A percentile compares a stretch with the other conserved stretches of the same genome.
phyloP scores from a whole-genome alignment of 768 basidiomycete species.

The Agaricus bisporus region DNA sequence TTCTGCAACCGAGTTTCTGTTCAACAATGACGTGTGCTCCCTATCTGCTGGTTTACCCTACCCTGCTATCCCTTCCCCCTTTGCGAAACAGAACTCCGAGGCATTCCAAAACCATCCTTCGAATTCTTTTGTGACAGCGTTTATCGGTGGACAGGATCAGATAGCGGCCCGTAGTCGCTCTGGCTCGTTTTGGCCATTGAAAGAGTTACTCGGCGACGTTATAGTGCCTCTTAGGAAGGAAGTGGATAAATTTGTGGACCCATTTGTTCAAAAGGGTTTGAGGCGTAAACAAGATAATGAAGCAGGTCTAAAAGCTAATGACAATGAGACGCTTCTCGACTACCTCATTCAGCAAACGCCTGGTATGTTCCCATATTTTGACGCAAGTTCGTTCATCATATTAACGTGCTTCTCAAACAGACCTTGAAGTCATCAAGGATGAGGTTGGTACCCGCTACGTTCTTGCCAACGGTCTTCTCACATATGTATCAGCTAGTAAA shows the following conservation, averaged over 20 bases:
- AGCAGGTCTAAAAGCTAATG: slow-evolving; percentile 16
- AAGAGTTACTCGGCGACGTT: slow-evolving; percentile 46
- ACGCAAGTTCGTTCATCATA: not conserved
- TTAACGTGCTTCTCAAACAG: slow-evolving; percentile 8
- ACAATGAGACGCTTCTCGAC: slow-evolving; percentile 39
- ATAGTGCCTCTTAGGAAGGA: slow-evolving; percentile 34
- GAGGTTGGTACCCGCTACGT: slow-evolving; percentile 12
- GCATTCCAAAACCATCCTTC: slow-evolving; percentile 14
- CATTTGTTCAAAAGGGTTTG: slow-evolving; percentile 42
- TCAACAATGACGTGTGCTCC: slow-evolving; percentile 45
- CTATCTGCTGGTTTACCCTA: slow-evolving; percentile 45
- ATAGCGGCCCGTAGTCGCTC: not conserved
- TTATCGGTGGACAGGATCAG: slow-evolving; percentile 34
- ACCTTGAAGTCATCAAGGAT: slow-evolving; percentile 35
- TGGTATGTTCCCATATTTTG: slow-evolving; percentile 23
- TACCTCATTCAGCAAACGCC: slow-evolving; percentile 47
- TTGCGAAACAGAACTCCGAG: slow-evolving; percentile 5
- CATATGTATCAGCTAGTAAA: slow-evolving; percentile 27
- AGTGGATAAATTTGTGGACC: slow-evolving; percentile 43
- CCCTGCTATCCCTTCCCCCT: slow-evolving; percentile 21
- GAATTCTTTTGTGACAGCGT: slow-evolving; percentile 39
- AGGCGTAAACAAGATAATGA: slow-evolving; percentile 22
- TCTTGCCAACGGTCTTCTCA: not conserved
- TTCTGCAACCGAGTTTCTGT: slow-evolving; percentile 57
- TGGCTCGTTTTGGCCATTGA: slow-evolving; percentile 37